Evolutionary conservation across 495 filamentous ascomycete genomes (phyloP).

Genomic region (Monascus purpureus): DNA sequence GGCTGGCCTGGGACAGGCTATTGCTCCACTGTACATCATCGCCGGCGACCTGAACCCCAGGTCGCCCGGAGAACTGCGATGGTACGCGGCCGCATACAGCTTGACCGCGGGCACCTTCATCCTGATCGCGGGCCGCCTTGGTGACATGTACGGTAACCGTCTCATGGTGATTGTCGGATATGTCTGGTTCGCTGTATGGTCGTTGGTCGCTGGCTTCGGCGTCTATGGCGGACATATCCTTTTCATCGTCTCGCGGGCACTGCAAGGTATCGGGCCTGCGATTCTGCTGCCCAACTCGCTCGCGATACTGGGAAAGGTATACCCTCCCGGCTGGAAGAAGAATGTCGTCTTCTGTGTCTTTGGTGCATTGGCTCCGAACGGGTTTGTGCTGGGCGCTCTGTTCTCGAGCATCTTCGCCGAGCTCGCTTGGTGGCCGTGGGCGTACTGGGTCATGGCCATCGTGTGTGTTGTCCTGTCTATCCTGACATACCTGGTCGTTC

Average conservation of each 20-base stretch:
- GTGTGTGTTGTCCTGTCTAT: constrained; percentile 27
- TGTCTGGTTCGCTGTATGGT: constrained; percentile 50
- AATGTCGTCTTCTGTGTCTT: constrained; percentile 48
- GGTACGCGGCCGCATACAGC: constrained; percentile 36
- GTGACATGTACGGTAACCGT: constrained; percentile 52
- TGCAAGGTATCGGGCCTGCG: constrained; percentile 40
- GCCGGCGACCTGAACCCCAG: constrained; percentile 25
- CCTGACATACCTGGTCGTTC: constrained; percentile 32
- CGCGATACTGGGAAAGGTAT: constrained; percentile 30
- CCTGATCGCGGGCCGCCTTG: constrained; percentile 46
- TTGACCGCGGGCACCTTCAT: constrained; percentile 52
- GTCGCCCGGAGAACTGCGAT: constrained; percentile 27
- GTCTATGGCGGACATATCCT: constrained; percentile 24
- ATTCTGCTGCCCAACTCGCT: constrained; percentile 36
- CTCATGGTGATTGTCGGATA: constrained; percentile 45
- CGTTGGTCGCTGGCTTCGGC: constrained; percentile 38
- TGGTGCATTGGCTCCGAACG: constrained; percentile 43
- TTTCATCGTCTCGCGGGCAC: constrained; percentile 30
- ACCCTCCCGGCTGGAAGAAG: constrained; percentile 35
- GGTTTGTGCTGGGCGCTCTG: constrained; percentile 35
- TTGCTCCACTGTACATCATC: constrained; percentile 31
- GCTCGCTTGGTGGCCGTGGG: constrained; percentile 47
- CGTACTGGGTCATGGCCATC: constrained; percentile 42
- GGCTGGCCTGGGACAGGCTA: constrained; percentile 18
- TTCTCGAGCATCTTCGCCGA: constrained; percentile 38